Evolutionary conservation across 352 stramenopile genomes (phyloP), one percentile per base, ranked within the genome.

Genomic region (Blastocystis sp.): DNA sequence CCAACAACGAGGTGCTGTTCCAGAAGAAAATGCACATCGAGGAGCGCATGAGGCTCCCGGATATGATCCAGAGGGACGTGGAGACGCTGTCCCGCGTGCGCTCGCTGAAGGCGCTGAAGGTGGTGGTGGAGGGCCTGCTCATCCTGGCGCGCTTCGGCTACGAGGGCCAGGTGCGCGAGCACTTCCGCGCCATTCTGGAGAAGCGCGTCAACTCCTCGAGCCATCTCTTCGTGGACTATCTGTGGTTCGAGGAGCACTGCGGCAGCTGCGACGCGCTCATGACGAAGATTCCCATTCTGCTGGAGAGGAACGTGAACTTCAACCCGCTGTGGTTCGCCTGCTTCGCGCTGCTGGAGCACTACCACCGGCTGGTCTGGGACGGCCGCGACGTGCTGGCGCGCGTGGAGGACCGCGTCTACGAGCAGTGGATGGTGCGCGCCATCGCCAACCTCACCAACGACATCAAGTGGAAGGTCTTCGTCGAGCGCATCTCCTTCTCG

Each of bases 271-370:
- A 90, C 1, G 90, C 92, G 61, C 93, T 93, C 52, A 89, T 94
- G 45, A 80, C 80, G 52, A 94, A 96, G 78, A 92, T 95, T 10
- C 89, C 94, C 77, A 89, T 89, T 14, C 93, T 93, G 34, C 88
- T 96, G 28, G 89, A 89, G 80, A 91, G 94, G 69, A 92, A 95
- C 67, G 93, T 92, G 48, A 89, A 92, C 41, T 96, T 96, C 88
- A 93, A 93, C 17, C 93, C 94, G n/a, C 90, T 96, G 28, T 96
- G 94, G 92, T 96, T 96, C 87, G 92, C 92, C 66, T 92, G 93
- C 21, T 94, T 96, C 82, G 89, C 92, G n/a, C 86, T 96, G 7
- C 92, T 91, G 67, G 92, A 96, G 86, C 91, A 90, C 34, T 11
- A 67, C 40, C 41, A 23, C 23, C 34, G 48, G 41, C 41, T 84